These are phyloP conservation scores for Flammula alnicola DNA, from an alignment of 1,284 basidiomycete species.

Conservation along the genomic window DNA sequence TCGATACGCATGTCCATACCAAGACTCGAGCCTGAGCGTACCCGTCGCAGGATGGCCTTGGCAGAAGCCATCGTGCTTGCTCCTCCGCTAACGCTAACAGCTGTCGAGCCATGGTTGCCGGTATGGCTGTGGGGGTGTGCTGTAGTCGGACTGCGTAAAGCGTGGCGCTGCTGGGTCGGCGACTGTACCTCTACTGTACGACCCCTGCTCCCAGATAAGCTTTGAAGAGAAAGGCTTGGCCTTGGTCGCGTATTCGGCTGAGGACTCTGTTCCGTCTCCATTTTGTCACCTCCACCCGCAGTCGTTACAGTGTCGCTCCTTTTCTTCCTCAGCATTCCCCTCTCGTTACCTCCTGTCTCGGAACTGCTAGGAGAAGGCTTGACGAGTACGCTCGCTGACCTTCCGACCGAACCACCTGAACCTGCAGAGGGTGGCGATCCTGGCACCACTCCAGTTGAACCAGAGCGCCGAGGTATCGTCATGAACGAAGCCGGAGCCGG, in stretches of 20 bases:
- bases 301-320: constrained; percentile 10
- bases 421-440: constrained; percentile 2
- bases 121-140: neutral
- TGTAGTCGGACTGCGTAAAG: constrained; percentile 5
- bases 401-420: neutral
- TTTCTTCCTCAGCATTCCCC: constrained; percentile 15
- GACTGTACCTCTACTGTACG: constrained; percentile 2
- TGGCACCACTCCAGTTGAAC: constrained; percentile 4
- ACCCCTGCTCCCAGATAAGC: neutral
- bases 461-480: constrained; percentile 10
- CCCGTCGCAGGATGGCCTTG: constrained; percentile 25
- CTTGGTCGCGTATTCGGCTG: constrained; percentile 1
- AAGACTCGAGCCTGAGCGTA: constrained; percentile 29
- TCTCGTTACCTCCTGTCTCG: constrained; percentile 1
- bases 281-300: neutral
- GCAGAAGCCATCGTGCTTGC: constrained; percentile 15
- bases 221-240: constrained; percentile 1
- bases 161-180: constrained; percentile 4
- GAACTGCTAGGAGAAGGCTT: neutral
- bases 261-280: constrained; percentile 3
- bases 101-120: neutral
- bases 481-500: neutral
- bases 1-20: constrained; percentile 13
- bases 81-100: neutral
- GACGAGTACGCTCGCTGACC: constrained; percentile 2